Evolutionary conservation across 177 flowering plant genomes (phyloP).

Genomic region (Vitis hybrid): DNA sequence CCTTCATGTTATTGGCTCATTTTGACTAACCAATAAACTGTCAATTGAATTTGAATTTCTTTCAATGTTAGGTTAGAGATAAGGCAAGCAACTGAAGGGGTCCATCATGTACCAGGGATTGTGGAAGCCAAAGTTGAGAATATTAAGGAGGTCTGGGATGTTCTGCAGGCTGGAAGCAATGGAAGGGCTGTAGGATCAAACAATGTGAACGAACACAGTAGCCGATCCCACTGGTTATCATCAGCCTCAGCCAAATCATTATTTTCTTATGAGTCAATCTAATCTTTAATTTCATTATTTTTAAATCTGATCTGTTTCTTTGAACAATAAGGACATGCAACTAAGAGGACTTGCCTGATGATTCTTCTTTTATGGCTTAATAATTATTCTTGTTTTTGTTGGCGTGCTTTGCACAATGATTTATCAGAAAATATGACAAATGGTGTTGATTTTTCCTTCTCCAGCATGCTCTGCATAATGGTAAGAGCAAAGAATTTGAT

Average conservation of each 20-base stretch:
- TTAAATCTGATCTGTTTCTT: too few species aligned
- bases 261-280: too few species aligned
- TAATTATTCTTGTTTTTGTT: neutral
- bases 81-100: conserved; percentile 87
- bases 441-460: neutral
- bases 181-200: conserved; percentile 91
- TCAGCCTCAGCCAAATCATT: too few species aligned
- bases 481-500: conserved; percentile 77
- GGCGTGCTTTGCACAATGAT: too few species aligned
- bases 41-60: neutral
- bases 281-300: too few species aligned
- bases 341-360: too few species aligned
- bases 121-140: conserved; percentile 86
- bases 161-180: conserved; percentile 84
- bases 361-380: neutral
- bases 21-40: neutral
- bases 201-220: conserved; percentile 94
- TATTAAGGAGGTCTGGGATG: conserved; percentile 79
- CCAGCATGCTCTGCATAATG: conserved; percentile 87
- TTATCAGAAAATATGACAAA: too few species aligned
- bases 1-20: too few species aligned
- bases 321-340: too few species aligned
- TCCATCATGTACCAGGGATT: conserved; percentile 88
- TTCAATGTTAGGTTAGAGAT: conserved; percentile 69
- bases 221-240: conserved; percentile 90